phyloP scores from a whole-genome alignment of 257 asterid species.

The Solanum virginianum region DNA sequence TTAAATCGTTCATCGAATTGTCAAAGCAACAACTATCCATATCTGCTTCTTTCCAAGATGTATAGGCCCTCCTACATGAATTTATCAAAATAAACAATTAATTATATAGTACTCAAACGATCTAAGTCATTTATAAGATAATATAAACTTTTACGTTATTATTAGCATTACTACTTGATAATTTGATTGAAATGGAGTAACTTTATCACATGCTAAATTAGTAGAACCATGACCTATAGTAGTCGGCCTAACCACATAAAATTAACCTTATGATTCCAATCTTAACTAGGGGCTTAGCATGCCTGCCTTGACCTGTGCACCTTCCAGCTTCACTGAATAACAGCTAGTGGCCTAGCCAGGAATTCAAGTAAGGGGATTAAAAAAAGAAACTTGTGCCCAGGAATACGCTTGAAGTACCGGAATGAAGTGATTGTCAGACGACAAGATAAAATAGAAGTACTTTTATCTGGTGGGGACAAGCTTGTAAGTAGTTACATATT shows the following conservation, averaged over 20 bases:
- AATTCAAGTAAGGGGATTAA: background rate
- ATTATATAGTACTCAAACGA: background rate
- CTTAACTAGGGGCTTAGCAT: no score
- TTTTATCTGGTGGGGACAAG: no score
- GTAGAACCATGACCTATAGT: background rate
- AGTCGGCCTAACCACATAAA: no score
- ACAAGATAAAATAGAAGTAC: no score
- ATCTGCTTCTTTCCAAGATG: slow-evolving; percentile 44
- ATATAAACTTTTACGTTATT: background rate
- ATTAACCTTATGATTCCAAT: no score
- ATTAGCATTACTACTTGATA: background rate
- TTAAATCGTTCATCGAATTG: slow-evolving; percentile 6
- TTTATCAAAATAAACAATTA: background rate
- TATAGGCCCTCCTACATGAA: slow-evolving; percentile 42
- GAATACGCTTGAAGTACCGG: no score
- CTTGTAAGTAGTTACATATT: no score
- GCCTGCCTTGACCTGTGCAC: background rate
- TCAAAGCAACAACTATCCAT: slow-evolving; percentile 42
- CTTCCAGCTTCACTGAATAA: background rate
- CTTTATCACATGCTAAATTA: background rate
- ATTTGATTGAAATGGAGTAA: background rate
- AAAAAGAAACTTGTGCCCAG: no score
- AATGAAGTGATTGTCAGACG: no score
- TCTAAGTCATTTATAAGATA: background rate
- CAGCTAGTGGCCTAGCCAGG: background rate